Evolutionary conservation across 2,329 filamentous ascomycete species (phyloP).

Genomic region (Diaporthe sp.): DNA sequence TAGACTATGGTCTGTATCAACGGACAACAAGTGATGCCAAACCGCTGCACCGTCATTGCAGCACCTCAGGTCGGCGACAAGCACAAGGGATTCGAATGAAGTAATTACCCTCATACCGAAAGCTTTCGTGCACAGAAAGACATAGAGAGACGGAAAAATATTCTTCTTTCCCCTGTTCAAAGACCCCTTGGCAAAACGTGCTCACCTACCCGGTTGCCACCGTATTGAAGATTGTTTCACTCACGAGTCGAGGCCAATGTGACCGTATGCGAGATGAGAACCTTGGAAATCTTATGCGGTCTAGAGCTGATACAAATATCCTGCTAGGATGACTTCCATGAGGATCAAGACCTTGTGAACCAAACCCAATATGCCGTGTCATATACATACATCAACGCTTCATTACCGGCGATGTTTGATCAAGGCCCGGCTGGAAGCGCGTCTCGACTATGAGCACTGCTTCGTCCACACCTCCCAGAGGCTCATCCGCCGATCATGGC

Average conservation of each 20-base stretch:
- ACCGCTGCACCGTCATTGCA: not conserved
- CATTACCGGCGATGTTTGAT: not conserved
- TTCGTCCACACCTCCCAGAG: not conserved
- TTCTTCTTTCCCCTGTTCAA: too few species aligned
- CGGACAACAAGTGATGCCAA: not conserved
- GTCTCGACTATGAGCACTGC: not conserved
- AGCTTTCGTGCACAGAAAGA: too few species aligned
- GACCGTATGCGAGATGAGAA: slow-evolving; percentile 1
- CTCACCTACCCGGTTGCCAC: not conserved
- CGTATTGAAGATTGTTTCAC: slow-evolving; percentile 8
- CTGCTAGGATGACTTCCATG: not conserved
- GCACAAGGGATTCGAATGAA: too few species aligned
- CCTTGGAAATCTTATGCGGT: not conserved
- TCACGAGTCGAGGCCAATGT: slow-evolving; percentile 9
- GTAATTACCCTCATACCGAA: not conserved
- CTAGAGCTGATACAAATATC: not conserved
- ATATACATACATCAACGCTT: slow-evolving; percentile 15
- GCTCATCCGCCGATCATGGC: not conserved
- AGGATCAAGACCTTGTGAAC: not conserved
- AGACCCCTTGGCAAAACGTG: not conserved
- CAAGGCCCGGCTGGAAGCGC: not conserved
- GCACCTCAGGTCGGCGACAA: not conserved
- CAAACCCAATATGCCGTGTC: slow-evolving; percentile 21
- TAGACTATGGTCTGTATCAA: not conserved
- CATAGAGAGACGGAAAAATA: too few species aligned